Conservation (phyloP, 495 filamentous ascomycete genomes). For the Peziza echinospora region DNA sequence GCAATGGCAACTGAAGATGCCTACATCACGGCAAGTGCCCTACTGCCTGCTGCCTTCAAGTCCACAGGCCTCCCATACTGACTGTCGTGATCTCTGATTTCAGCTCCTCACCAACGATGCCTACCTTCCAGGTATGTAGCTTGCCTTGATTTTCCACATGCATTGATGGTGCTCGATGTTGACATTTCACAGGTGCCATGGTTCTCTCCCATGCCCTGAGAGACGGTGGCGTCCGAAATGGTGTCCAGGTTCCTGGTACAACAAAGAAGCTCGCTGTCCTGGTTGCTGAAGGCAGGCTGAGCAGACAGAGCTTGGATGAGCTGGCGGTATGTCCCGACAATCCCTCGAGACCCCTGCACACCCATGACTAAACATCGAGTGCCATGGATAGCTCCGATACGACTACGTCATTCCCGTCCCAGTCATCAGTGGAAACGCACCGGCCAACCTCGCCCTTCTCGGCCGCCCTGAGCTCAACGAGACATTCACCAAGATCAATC, state of each 20-base stretch:
- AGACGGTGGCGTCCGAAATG: constrained; percentile 33
- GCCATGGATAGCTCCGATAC: constrained; percentile 44
- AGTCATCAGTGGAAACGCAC: constrained; percentile 49
- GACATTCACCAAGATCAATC: constrained; percentile 85
- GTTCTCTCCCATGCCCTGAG: constrained; percentile 87
- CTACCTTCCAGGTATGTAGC: constrained; percentile 61
- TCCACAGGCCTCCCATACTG: too few relatives aligned
- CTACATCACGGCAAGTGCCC: constrained; percentile 31
- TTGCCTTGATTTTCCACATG: constrained; percentile 11
- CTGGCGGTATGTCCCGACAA: constrained; percentile 37
- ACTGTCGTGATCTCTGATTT: constrained; percentile 23
- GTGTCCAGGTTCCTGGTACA: constrained; percentile 28
- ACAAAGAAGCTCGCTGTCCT: constrained; percentile 68
- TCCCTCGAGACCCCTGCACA: constrained; percentile 5
- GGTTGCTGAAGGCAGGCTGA: constrained; percentile 55
- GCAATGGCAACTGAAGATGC: constrained; percentile 24
- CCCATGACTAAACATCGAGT: constrained; percentile 7
- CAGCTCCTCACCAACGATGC: constrained; percentile 49
- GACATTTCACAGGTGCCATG: constrained; percentile 44
- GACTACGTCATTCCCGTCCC: constrained; percentile 75
- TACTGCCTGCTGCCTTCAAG: not conserved
- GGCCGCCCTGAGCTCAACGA: constrained; percentile 70
- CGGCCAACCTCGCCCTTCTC: constrained; percentile 78
- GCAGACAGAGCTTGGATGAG: constrained; percentile 47
- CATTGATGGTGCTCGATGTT: too few relatives aligned